Conservation (phyloP, 1,284 basidiomycete species). For the Leccinum pachyderme region DNA sequence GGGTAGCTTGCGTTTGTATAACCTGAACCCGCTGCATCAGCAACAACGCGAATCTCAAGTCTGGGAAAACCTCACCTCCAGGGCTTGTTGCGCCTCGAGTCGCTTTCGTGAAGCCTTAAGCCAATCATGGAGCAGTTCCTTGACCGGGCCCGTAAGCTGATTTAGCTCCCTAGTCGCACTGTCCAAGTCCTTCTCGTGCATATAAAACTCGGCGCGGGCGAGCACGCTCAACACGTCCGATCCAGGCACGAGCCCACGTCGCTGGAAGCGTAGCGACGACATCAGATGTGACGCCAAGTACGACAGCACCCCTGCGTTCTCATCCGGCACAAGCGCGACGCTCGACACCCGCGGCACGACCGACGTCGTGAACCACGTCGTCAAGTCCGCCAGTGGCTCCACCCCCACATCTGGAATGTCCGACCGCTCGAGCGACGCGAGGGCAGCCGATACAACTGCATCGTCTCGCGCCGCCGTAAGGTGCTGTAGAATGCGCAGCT, state of each 20-base stretch:
- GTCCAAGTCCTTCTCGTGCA: constrained; percentile 93
- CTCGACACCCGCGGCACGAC: constrained; percentile 85
- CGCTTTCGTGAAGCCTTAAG: constrained; percentile 85
- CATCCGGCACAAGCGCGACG: constrained; percentile 89
- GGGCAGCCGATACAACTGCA: constrained; percentile 54
- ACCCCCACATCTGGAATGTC: constrained; percentile 84
- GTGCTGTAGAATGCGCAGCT: constrained; percentile 81
- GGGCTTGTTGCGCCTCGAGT: constrained; percentile 90
- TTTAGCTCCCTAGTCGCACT: constrained; percentile 91
- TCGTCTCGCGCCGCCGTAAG: constrained; percentile 72
- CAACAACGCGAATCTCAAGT: background rate
- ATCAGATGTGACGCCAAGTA: constrained; percentile 82
- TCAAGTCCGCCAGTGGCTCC: constrained; percentile 86
- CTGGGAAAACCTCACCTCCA: constrained; percentile 60
- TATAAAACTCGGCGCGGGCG: constrained; percentile 85
- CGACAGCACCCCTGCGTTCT: constrained; percentile 83
- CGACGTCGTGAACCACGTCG: constrained; percentile 71
- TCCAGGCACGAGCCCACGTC: constrained; percentile 74
- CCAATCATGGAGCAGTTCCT: constrained; percentile 86
- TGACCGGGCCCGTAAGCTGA: constrained; percentile 84
- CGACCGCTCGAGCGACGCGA: constrained; percentile 72
- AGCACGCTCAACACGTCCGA: constrained; percentile 85
- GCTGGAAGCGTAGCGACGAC: constrained; percentile 76
- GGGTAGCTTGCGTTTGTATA: constrained; percentile 79
- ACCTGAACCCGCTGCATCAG: constrained; percentile 45